These are phyloP conservation scores for Nakaseomyces delphensis DNA, from an alignment of 1,139 yeast species.

Conservation along the genomic window DNA sequence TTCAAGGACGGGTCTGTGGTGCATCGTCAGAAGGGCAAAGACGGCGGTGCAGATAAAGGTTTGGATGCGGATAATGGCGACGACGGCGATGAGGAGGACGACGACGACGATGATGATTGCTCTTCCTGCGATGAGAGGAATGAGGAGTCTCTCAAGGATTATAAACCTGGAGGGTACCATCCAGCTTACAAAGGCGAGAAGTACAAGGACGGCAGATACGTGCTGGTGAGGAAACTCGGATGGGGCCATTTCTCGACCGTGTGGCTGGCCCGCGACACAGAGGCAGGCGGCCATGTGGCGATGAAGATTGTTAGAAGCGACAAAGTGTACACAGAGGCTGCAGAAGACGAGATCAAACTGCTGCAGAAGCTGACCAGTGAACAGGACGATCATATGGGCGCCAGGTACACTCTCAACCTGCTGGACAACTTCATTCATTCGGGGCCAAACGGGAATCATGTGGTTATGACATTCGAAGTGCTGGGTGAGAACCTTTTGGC, in stretches of 20 bases:
- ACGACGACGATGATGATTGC: constrained; percentile 23
- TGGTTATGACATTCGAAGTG: constrained; percentile 75
- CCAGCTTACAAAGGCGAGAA: constrained; percentile 67
- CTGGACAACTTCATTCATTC: constrained; percentile 57
- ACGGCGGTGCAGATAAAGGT: constrained; percentile 17
- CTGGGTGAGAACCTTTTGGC: constrained; percentile 70
- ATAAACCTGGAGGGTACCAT: constrained; percentile 70
- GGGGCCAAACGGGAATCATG: constrained; percentile 71
- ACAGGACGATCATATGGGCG: constrained; percentile 43
- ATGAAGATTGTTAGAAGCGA: constrained; percentile 70
- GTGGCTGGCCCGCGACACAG: constrained; percentile 58
- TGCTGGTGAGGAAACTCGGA: constrained; percentile 60
- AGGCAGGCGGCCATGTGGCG: constrained; percentile 51
- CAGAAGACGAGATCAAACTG: constrained; percentile 63
- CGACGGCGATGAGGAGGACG: constrained; percentile 12
- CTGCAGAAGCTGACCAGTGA: constrained; percentile 23
- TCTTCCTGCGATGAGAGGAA: constrained; percentile 37
- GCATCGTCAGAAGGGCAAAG: neutral
- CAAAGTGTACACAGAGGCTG: constrained; percentile 65
- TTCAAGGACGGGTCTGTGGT: constrained; percentile 1
- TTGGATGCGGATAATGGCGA: neutral
- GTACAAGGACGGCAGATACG: constrained; percentile 50
- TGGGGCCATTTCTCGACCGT: constrained; percentile 83
- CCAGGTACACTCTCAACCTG: constrained; percentile 53
- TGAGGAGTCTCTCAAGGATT: constrained; percentile 62